Percentiles rank a stretch among this genome's conserved stretches.
phyloP scores from a whole-genome alignment of 306 rosid genomes.

The Gynostemma pentaphyllum region DNA sequence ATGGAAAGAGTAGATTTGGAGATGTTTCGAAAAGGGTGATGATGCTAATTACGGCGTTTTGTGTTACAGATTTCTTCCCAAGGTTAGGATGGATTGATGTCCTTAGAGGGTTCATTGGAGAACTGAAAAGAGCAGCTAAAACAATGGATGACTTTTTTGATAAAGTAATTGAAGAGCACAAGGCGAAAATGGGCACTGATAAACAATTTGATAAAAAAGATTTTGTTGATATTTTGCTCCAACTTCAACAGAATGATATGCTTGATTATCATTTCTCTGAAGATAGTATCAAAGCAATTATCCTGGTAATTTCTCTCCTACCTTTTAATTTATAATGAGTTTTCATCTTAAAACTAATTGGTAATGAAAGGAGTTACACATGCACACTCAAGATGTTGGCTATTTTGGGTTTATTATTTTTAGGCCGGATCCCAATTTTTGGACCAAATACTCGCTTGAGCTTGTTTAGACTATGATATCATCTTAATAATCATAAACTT shows the following conservation, averaged over 20 bases:
- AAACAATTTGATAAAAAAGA: constrained; percentile 2
- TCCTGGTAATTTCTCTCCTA: neutral
- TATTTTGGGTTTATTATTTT: too few species aligned
- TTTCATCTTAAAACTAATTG: too few species aligned
- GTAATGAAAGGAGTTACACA: too few species aligned
- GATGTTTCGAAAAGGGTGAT: neutral
- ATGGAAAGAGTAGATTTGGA: neutral
- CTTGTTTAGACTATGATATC: too few species aligned
- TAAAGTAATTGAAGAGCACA: constrained; percentile 23
- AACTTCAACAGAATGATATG: constrained; percentile 12
- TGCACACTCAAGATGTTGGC: too few species aligned
- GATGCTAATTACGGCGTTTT: neutral
- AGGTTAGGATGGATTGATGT: constrained; percentile 3
- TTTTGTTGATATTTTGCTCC: constrained; percentile 23
- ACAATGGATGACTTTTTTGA: neutral
- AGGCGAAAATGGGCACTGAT: neutral
- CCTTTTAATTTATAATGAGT: neutral
- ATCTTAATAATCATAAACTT: too few species aligned
- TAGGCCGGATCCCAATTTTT: too few species aligned
- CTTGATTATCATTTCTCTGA: constrained; percentile 14
- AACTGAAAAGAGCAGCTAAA: neutral
- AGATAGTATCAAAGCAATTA: constrained; percentile 13
- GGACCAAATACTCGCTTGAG: too few species aligned
- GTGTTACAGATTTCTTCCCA: constrained; percentile 4
- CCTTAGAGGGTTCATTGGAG: neutral